Evolutionary conservation across 768 basidiomycete species (phyloP).

Genomic region (Trametes sanguinea): DNA sequence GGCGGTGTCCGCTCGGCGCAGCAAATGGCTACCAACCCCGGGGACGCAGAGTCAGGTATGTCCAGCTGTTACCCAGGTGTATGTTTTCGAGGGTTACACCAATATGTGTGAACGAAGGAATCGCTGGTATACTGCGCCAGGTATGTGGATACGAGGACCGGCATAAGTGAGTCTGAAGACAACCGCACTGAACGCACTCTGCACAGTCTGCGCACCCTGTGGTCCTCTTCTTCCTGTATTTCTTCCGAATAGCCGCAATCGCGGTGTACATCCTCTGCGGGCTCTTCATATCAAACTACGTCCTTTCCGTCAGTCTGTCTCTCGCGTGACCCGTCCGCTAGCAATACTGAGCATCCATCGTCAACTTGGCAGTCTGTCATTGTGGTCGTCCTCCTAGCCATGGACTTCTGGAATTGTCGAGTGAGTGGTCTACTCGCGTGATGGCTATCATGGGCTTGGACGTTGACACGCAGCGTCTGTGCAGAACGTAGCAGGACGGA

Average conservation of each 20-base stretch:
- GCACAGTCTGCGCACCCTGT: conserved; percentile 76
- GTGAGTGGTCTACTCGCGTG: conserved; percentile 43
- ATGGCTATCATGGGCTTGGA: neutral
- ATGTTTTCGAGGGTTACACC: no score
- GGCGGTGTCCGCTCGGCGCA: conserved; percentile 41
- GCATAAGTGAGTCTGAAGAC: no score
- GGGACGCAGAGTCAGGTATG: conserved; percentile 79
- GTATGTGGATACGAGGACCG: conserved; percentile 37
- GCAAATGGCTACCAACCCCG: conserved; percentile 54
- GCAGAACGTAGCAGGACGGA: conserved; percentile 92
- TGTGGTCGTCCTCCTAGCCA: conserved; percentile 90
- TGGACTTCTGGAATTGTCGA: conserved; percentile 99
- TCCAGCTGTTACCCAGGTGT: conserved; percentile 9
- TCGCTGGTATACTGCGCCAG: conserved; percentile 78
- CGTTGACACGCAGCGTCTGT: conserved; percentile 1
- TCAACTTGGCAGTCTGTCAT: conserved; percentile 81
- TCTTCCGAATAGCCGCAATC: conserved; percentile 89
- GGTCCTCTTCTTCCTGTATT: conserved; percentile 83
- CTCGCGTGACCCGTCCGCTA: conserved; percentile 1
- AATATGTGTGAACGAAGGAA: conserved; percentile 30
- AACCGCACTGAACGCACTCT: neutral
- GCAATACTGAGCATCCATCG: neutral
- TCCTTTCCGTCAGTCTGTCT: conserved; percentile 72
- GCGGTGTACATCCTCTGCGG: conserved; percentile 93
- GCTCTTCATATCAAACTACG: conserved; percentile 86